phyloP scores from a whole-genome alignment of 225 moss, liverwort and hornwort genomes.

The Straminergon stramineum region DNA sequence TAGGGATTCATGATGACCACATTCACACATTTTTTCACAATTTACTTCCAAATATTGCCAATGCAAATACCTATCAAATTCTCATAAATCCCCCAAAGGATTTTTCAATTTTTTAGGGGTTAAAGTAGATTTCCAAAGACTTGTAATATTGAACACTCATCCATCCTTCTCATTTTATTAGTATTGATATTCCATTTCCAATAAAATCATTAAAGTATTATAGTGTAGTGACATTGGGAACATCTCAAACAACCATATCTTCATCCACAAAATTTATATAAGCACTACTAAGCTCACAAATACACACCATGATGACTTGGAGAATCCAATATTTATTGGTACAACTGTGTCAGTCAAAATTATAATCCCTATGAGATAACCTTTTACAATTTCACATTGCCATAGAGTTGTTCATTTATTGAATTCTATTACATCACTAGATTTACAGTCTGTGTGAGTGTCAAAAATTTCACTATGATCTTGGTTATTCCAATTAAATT shows the following conservation, averaged over 20 bases:
- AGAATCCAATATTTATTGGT: neutral
- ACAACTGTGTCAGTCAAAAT: neutral
- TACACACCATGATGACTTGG: neutral
- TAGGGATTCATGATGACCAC: neutral
- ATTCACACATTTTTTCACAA: neutral
- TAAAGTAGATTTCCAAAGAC: neutral
- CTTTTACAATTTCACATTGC: neutral
- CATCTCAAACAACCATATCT: neutral
- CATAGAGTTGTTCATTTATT: neutral
- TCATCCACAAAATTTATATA: neutral
- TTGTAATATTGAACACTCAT: neutral
- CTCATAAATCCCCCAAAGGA: too few species aligned
- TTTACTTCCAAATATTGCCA: neutral
- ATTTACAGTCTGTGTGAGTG: neutral
- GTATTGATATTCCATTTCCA: neutral
- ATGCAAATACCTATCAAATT: neutral
- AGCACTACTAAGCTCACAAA: neutral
- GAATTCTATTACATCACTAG: neutral
- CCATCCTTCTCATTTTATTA: too few species aligned
- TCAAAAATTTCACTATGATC: neutral
- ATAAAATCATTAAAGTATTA: neutral
- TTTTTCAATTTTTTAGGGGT: neutral
- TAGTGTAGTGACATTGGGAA: neutral
- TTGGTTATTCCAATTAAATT: neutral
- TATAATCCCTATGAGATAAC: neutral